Percentiles rank a stretch among this genome's conserved stretches.
These are phyloP conservation scores for Inga oerstediana DNA, from an alignment of 306 rosid species.

Conservation along the genomic window DNA sequence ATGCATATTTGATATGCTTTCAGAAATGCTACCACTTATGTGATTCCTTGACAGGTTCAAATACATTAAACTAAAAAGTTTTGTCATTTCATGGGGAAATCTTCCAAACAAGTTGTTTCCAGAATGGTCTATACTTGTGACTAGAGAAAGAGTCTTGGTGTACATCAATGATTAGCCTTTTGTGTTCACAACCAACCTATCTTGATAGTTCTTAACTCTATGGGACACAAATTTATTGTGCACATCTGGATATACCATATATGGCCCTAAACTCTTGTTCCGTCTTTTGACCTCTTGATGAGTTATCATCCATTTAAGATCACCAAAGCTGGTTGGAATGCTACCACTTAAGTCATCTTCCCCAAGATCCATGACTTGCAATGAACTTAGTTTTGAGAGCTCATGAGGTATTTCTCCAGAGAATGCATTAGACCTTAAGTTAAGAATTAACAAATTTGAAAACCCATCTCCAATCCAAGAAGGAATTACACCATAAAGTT, in stretches of 20 bases:
- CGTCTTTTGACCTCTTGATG: not conserved
- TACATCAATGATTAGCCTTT: not conserved
- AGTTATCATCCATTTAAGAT: conserved; percentile 33
- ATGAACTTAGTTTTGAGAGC: conserved; percentile 3
- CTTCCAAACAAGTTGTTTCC: conserved; percentile 44
- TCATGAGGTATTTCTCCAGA: conserved; percentile 31
- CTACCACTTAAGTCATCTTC: conserved; percentile 39
- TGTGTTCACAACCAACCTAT: conserved; percentile 27
- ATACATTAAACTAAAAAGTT: conserved; percentile 36
- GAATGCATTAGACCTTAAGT: conserved; percentile 50
- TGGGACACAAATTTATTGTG: not conserved
- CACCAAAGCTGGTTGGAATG: conserved; percentile 40
- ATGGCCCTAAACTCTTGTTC: not conserved
- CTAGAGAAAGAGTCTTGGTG: conserved; percentile 48
- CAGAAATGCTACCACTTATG: conserved; percentile 40
- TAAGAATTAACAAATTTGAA: conserved; percentile 32
- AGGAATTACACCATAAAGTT: conserved; percentile 35
- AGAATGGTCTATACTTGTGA: conserved; percentile 52
- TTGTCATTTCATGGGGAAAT: conserved; percentile 46
- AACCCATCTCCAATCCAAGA: conserved; percentile 41
- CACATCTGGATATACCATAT: not conserved
- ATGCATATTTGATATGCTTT: conserved; percentile 38
- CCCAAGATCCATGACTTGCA: conserved; percentile 52
- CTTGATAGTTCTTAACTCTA: conserved; percentile 29
- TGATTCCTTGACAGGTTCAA: conserved; percentile 50